Percentiles rank a stretch among this genome's conserved stretches.
These are phyloP conservation scores for Pythium aquatile DNA, from an alignment of 352 stramenopile genomes.

Conservation along the genomic window DNA sequence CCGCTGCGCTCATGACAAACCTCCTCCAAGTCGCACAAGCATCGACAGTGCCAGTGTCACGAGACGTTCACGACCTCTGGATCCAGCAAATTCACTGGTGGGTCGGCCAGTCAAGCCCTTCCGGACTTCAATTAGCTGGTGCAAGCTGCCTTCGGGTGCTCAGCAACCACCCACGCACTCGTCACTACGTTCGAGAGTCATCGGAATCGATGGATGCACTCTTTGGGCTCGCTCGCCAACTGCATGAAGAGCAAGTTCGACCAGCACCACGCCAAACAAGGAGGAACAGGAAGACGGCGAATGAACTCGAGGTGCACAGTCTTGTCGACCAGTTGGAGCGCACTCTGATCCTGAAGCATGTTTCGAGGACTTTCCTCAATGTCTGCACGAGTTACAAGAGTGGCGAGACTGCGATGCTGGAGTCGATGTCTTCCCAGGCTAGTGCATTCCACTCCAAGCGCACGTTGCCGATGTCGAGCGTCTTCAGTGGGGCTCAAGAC, in stretches of 20 bases:
- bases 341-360: constrained; percentile 32
- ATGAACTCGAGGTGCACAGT: constrained; percentile 3
- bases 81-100: constrained; percentile 60
- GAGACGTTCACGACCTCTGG: constrained; percentile 56
- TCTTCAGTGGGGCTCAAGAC: constrained; percentile 54
- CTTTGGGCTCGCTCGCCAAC: constrained; percentile 43
- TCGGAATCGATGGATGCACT: constrained; percentile 45
- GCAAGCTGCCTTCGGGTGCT: constrained; percentile 55
- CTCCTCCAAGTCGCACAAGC: constrained; percentile 47
- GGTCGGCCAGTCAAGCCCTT: constrained; percentile 16
- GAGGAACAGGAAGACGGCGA: neutral
- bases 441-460: constrained; percentile 57
- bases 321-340: constrained; percentile 22
- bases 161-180: constrained; percentile 43
- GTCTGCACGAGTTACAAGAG: constrained; percentile 61
- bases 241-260: constrained; percentile 39
- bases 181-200: constrained; percentile 54
- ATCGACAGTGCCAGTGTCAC: constrained; percentile 28
- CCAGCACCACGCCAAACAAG: neutral
- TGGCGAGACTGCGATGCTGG: constrained; percentile 41
- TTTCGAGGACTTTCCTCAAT: constrained; percentile 48
- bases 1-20: constrained; percentile 42
- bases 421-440: constrained; percentile 38
- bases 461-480: constrained; percentile 61
- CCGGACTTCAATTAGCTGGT: constrained; percentile 38